Base-by-base conservation (phyloP, 768 basidiomycete species). In the Tricholoma sp. region DNA sequence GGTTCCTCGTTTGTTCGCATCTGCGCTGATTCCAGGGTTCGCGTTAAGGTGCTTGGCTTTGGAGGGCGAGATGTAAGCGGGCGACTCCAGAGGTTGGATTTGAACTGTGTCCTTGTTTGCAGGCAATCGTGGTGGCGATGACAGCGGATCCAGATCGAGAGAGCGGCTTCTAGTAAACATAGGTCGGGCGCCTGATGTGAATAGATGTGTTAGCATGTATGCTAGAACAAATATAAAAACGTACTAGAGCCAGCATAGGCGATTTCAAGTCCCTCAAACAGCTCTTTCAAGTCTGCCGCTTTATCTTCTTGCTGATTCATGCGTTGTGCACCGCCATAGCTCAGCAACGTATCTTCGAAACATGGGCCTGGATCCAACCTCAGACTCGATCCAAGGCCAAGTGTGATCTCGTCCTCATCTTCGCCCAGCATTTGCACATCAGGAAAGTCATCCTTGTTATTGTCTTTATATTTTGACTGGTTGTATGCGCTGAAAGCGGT, bases 401-500 rank as follows among this genome's bases (percentile, higher is more conserved):
- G 53, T 8, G 53, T 54, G 36, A 50, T 55, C n/a, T n/a, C 42
- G 12, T 51, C 24, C 11, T 48, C 52, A 11, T 5, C 13, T 3
- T 44, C 8, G 20, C 9, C 45, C n/a, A 12, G n/a, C 47, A 47
- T 47, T 15, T 17, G 49, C 6, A 41, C 9, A 28, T 48, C 31
- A 13, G 17, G 37, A 7, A 36, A 13, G 20, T 52, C 50, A 32
- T 58, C 31, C 8, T n/a, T 20, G 32, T 56, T 45, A 13, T 54
- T 45, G 12, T 54, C 50, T 1, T 37, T 17, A 6, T 49, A 33
- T 36, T 17, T 32, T 32, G n/a, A 33, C 6, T n/a, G 57, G 34
- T 15, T 58, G 58, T 59, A 60, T 64, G 59, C 58, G 56, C 56
- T 17, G 12, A 48, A 70, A 13, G 58, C 57, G 3, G 70, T 73